Base-by-base conservation (phyloP, 192 early-diverging fungal species). In the Spizellomyces sp. region DNA sequence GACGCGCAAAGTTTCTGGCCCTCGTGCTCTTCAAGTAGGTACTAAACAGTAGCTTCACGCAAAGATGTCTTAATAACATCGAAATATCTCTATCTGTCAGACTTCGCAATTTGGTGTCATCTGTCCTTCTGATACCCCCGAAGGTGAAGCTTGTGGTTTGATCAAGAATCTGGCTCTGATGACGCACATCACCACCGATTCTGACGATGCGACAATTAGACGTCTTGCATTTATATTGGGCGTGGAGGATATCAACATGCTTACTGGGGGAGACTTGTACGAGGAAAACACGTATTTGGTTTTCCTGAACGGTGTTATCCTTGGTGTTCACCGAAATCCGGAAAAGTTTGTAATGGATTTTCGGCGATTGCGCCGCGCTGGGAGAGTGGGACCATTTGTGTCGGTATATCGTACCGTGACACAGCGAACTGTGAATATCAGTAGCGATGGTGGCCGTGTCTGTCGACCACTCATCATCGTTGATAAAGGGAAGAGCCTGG, bases 71-170 rank as follows among this genome's bases (percentile, higher is more conserved):
- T 45, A 14, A 45, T 42, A 19, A 9, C 9, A n/a, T 1, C 36
- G 2, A 14, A 6, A n/a, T 55, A 15, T 67, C 14, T 36, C 27
- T 36, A 36, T 36, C 3, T 36, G 27, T 54, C 62, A 77, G 82
- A 94, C 96, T 7, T 96, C 95, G 9, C 95, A 96, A 81, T 99
- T 94, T 91, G 96, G 96, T 64, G 96, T 96, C 92, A 70, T 96
- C 67, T 99, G 96, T 80, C 91, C 95, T 0, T 93, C 94, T 5
- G 96, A 98, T 82, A 98, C 96, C 4, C 96, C 96, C 7, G 96
- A 98, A 88, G 96, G 96, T 72, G 96, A 98, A 82, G 94, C 92
- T 6, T 98, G 96, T 76, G 96, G 96, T 66, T 81, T 98, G 52
- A 92, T 98, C 57, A 97, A 97, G 83, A 98, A 98, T 66, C 82